Conservation (phyloP, 768 basidiomycete species). For the Scleroderma bovista region DNA sequence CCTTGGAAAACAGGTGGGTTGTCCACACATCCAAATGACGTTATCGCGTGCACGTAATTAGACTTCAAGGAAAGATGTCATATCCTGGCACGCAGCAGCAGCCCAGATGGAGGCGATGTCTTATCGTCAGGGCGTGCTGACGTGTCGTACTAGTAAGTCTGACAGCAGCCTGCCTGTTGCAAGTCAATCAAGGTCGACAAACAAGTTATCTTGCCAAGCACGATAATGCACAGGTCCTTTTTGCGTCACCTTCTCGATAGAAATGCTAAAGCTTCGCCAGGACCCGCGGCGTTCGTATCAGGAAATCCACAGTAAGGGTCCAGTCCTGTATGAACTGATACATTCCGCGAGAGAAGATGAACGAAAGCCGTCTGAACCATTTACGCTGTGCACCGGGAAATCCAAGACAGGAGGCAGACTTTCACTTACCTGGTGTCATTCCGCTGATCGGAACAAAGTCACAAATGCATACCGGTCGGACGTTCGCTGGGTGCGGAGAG, state of each 20-base stretch:
- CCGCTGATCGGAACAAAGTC: not conserved
- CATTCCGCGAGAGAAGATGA: not conserved
- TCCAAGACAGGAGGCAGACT: not conserved
- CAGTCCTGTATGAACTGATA: constrained; percentile 2
- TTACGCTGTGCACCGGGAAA: not conserved
- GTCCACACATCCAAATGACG: constrained; percentile 26
- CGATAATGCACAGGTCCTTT: not conserved
- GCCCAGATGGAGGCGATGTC: constrained; percentile 11
- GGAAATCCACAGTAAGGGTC: not conserved
- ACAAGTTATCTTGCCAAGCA: not conserved
- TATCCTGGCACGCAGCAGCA: not conserved
- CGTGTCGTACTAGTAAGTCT: not conserved
- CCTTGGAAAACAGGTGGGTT: no score
- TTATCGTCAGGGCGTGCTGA: not conserved
- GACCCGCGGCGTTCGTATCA: constrained; percentile 28
- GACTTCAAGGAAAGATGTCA: constrained; percentile 29
- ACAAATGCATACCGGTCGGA: not conserved
- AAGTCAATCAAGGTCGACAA: not conserved
- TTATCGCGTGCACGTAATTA: constrained; percentile 30
- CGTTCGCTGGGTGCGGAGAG: not conserved
- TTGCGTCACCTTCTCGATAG: not conserved
- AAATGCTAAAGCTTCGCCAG: constrained; percentile 12
- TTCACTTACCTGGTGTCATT: not conserved
- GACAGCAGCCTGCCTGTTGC: not conserved
- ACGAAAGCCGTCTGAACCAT: not conserved